phyloP scores from a whole-genome alignment of 2,329 filamentous ascomycete genomes.

The Saccharata proteae region DNA sequence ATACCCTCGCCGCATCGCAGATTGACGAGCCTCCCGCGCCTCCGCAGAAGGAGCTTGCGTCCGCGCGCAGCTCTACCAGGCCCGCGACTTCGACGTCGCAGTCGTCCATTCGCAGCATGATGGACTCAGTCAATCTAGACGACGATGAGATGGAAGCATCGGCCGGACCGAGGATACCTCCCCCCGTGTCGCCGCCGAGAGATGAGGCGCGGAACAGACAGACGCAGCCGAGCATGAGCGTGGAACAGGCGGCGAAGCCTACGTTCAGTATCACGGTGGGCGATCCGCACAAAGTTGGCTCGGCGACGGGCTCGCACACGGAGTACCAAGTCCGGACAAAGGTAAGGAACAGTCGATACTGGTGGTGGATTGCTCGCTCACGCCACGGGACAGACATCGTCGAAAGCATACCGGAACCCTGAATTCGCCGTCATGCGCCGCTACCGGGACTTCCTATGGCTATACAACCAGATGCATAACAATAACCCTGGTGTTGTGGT shows the following conservation, averaged over 20 bases:
- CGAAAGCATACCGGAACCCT: constrained; percentile 84
- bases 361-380: constrained; percentile 4
- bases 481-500: constrained; percentile 95
- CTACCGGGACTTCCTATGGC: constrained; percentile 95
- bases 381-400: constrained; percentile 56
- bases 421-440: constrained; percentile 90
- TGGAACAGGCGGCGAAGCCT: constrained; percentile 89
- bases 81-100: constrained; percentile 42
- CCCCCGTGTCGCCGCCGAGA: constrained; percentile 43
- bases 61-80: constrained; percentile 32
- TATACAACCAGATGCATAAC: constrained; percentile 86
- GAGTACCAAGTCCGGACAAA: constrained; percentile 93
- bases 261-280: constrained; percentile 84
- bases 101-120: constrained; percentile 38
- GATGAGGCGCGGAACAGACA: constrained; percentile 38
- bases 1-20: constrained; percentile 29
- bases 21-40: constrained; percentile 53
- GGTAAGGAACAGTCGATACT: constrained; percentile 37
- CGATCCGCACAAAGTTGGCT: constrained; percentile 95
- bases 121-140: constrained; percentile 60
- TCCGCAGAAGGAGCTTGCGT: constrained; percentile 49
- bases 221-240: constrained; percentile 66
- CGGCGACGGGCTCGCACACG: constrained; percentile 92
- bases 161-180: constrained; percentile 50
- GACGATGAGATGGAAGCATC: constrained; percentile 42